Evolutionary conservation across 306 rosid genomes (phyloP).

Genomic region (Glycine soja): DNA sequence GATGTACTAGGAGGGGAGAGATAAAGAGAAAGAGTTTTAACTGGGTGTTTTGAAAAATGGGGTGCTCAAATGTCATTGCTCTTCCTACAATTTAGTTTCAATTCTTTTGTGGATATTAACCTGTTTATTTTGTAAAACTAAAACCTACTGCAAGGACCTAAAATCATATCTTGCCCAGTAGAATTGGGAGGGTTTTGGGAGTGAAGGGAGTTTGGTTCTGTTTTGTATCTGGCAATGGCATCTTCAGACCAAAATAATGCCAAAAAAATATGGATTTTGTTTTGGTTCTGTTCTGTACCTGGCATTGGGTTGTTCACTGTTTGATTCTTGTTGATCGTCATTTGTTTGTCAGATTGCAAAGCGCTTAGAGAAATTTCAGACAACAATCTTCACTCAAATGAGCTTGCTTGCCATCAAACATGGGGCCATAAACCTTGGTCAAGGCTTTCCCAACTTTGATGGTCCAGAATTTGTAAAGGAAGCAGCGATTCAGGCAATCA

Average conservation of each 20-base stretch:
- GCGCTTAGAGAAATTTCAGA: constrained; percentile 91
- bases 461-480: constrained; percentile 54
- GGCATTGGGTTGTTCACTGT: no score
- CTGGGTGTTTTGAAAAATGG: no score
- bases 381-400: constrained; percentile 93
- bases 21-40: no score
- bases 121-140: not conserved
- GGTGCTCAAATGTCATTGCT: no score
- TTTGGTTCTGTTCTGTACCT: no score
- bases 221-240: constrained; percentile 1
- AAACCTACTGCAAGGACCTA: constrained; percentile 24
- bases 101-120: constrained; percentile 19
- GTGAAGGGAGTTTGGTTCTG: constrained; percentile 20
- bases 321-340: constrained; percentile 17
- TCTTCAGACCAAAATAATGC: not conserved
- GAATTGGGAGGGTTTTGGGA: not conserved
- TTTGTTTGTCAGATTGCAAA: constrained; percentile 74
- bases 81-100: constrained; percentile 11
- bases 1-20: no score
- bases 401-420: constrained; percentile 82
- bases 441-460: constrained; percentile 78
- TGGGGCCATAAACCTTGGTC: constrained; percentile 89
- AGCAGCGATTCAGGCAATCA: constrained; percentile 86
- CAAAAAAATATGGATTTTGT: not conserved
- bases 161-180: not conserved